Evolutionary conservation across 2,329 filamentous ascomycete species (phyloP).

Genomic region (Tolypocladium guangdongense): DNA sequence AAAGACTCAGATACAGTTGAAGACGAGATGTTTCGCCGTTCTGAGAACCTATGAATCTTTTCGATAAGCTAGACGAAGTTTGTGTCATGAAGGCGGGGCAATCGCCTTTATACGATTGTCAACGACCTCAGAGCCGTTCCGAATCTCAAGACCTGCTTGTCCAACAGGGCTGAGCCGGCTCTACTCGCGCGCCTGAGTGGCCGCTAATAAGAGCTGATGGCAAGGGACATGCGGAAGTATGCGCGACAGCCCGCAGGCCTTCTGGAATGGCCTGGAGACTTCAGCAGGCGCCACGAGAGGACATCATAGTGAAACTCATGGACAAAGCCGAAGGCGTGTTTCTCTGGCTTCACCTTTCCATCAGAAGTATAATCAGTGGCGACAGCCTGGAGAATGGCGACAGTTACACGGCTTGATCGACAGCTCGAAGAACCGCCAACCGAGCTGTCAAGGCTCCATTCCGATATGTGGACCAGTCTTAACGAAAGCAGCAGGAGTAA

Average conservation of each 20-base stretch:
- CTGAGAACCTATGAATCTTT: slow-evolving; percentile 6
- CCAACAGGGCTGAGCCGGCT: slow-evolving; percentile 5
- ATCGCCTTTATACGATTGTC: neutral
- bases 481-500: neutral
- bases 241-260: neutral
- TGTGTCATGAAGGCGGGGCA: no score
- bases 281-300: neutral
- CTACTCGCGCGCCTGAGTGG: neutral
- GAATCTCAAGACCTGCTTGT: slow-evolving; percentile 7
- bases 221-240: neutral
- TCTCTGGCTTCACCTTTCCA: slow-evolving; percentile 2
- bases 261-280: neutral
- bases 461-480: neutral
- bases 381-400: neutral
- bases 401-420: neutral
- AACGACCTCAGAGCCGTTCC: slow-evolving; percentile 1
- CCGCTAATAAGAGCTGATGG: neutral
- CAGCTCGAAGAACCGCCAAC: neutral
- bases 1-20: slow-evolving; percentile 1
- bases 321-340: slow-evolving; percentile 4
- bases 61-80: slow-evolving; percentile 10
- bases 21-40: neutral
- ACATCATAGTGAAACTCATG: neutral
- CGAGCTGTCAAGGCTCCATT: neutral
- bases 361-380: neutral